Base-by-base conservation (phyloP, 345 rosid genomes). In the Corchorus capsularis region DNA sequence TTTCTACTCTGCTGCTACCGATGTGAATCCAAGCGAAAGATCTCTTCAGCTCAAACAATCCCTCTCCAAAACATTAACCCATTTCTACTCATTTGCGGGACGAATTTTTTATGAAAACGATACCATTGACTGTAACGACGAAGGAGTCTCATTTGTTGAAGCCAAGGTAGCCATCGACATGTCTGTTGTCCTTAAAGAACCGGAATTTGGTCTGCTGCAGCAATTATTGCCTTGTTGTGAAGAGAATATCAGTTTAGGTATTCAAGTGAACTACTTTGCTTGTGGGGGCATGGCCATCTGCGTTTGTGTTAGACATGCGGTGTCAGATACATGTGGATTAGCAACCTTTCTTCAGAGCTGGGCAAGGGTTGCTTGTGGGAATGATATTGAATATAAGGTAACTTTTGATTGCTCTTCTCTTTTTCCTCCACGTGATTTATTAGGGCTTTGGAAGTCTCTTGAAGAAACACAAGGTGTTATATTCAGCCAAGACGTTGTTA, bases 91-190 rank as follows among this genome's bases (percentile, higher is more conserved):
- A 0, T 74, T 82, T 6, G 81, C 79, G 0, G 82, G 83, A 69
- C 64, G 65, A 45, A 22, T 80, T 19, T 1, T 27, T 27, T 55
- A 75, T 52, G 77, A 69, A 14, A 49, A 66, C 20, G 37, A 5
- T 7, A 74, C 61, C 45, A 53, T 82, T 15, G 81, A 80, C 11
- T 80, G 86, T 62, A 73, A 82, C 5, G 83, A 85, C 61, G 5
- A 32, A 0, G 84, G 83, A 3, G 82, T 56, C 3, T 34, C 27
- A 8, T 82, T 56, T 73, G 43, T 76, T 1, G 64, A 78, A 70
- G 80, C 82, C 15, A 14, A 20, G 15, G 69, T 67, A 2, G 72
- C 22, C 55, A 71, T 69, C 13, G 43, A 17, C 11, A 71, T 82
- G 35, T 70, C 72, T 8, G 73, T 47, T 10, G 60, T 85, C 37